Evolutionary conservation across 768 basidiomycete species (phyloP), one percentile per base, ranked within the genome.

Genomic region (Hygrocybe coccinea): DNA sequence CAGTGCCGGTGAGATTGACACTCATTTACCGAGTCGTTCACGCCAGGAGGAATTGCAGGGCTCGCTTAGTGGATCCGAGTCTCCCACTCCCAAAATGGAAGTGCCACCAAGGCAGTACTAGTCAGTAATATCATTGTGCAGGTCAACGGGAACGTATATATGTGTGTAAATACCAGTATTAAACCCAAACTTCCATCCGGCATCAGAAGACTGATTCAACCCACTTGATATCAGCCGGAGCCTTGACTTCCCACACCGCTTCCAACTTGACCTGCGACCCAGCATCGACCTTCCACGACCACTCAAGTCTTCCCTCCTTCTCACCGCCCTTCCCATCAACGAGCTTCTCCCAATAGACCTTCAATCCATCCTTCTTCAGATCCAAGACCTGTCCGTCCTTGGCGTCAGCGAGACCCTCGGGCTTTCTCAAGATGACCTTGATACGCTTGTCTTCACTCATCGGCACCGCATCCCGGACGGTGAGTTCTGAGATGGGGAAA

Each of bases 231-330:
- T 71, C 71, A 6, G 65, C 62, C 2, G 78, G 74, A 0, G 71
- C 74, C 60, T 74, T 79, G 46, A 82, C 70, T 56, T 83, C 82
- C 77, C 81, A 85, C 56, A 77, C 69, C 1, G 79, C 72, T 50
- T 76, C 71, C 15, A 85, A 60, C 10, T 64, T 65, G 15, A 79
- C 66, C 60, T 74, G 75, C 53, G 68, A 70, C 12, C 76, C 78
- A 14, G 70, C 72, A 6, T 67, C 74, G 29, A 83, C 65, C 22
- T 65, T 72, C 66, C 75, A 71, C 55, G 67, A 69, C 82, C 82
- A 85, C 64, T 82, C 80, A 61, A 79, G 79, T 55, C 71, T 72
- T 1, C 84, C 84, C 44, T 82, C 77, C 67, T 79, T 79, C 67
- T 78, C 75, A 1, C 77, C 80, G 3, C 75, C 75, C 55, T 76